Evolutionary conservation across 331 rosid genomes (phyloP).

Genomic region (Telfairia occidentalis): DNA sequence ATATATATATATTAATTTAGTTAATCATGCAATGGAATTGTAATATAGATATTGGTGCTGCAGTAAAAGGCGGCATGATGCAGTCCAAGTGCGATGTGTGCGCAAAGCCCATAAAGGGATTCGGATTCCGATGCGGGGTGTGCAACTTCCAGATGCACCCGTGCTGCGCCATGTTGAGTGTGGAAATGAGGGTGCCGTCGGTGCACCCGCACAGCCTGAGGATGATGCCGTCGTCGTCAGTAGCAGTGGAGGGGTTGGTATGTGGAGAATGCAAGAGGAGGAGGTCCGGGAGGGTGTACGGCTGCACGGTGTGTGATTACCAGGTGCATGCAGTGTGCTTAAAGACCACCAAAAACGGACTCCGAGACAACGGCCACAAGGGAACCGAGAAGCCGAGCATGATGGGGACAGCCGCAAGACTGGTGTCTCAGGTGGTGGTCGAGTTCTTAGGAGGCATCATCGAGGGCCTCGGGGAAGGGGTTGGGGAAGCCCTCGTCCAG

Average conservation of each 20-base stretch:
- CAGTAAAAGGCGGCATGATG: slow-evolving; percentile 35
- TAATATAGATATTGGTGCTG: background rate
- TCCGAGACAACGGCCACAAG: slow-evolving; percentile 44
- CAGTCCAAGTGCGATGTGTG: slow-evolving; percentile 76
- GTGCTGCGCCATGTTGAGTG: slow-evolving; percentile 61
- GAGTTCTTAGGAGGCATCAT: slow-evolving; percentile 63
- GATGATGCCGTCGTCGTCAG: background rate
- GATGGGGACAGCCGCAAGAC: slow-evolving; percentile 44
- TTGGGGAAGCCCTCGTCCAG: slow-evolving; percentile 63
- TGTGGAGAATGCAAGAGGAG: slow-evolving; percentile 62
- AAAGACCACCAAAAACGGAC: slow-evolving; percentile 55
- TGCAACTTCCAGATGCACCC: slow-evolving; percentile 84
- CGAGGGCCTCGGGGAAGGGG: slow-evolving; percentile 70
- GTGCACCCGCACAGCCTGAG: slow-evolving; percentile 48
- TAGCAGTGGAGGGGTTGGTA: background rate
- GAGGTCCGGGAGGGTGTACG: slow-evolving; percentile 57
- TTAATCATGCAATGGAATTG: background rate
- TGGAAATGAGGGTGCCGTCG: slow-evolving; percentile 23
- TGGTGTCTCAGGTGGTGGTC: slow-evolving; percentile 65
- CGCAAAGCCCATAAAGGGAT: slow-evolving; percentile 54
- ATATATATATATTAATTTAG: no score
- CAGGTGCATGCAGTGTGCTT: slow-evolving; percentile 67
- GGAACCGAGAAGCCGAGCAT: slow-evolving; percentile 34
- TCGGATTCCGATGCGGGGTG: slow-evolving; percentile 46
- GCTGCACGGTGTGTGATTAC: slow-evolving; percentile 55